Evolutionary conservation across 306 rosid genomes (phyloP).

Genomic region (Lathyrus tuberosus): DNA sequence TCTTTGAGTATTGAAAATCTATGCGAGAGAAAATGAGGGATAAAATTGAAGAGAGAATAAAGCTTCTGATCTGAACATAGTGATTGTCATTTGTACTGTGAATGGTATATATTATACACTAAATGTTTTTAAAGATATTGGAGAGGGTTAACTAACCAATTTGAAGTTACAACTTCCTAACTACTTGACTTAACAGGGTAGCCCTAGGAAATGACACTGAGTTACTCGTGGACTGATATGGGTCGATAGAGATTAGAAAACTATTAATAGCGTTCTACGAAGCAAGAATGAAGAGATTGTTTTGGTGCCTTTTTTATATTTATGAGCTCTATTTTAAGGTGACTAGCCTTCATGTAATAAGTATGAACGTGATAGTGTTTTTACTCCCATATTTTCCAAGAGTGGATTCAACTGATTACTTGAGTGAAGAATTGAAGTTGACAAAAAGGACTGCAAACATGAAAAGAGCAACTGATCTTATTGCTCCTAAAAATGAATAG

Average conservation of each 20-base stretch:
- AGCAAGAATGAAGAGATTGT: not conserved
- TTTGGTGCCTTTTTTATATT: not conserved
- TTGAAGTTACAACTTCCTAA: not conserved
- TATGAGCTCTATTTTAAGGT: not conserved
- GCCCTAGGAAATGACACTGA: not conserved
- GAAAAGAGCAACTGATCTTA: not conserved
- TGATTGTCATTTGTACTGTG: not conserved
- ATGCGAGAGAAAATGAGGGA: not conserved
- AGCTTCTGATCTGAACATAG: not conserved
- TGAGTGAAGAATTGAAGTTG: not conserved
- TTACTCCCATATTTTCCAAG: not conserved
- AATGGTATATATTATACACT: not conserved
- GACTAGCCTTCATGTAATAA: not conserved
- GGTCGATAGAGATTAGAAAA: not conserved
- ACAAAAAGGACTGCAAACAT: not conserved
- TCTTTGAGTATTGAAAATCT: not conserved
- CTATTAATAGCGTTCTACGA: not conserved
- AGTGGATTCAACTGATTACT: not conserved
- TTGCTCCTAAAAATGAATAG: not conserved
- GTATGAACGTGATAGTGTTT: not conserved
- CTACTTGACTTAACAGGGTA: not conserved
- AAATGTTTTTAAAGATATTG: not conserved
- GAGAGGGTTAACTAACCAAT: not conserved
- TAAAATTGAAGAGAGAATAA: not conserved
- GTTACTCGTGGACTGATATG: not conserved